Conservation (phyloP, 257 asterid species). For the Solanum etuberosum region DNA sequence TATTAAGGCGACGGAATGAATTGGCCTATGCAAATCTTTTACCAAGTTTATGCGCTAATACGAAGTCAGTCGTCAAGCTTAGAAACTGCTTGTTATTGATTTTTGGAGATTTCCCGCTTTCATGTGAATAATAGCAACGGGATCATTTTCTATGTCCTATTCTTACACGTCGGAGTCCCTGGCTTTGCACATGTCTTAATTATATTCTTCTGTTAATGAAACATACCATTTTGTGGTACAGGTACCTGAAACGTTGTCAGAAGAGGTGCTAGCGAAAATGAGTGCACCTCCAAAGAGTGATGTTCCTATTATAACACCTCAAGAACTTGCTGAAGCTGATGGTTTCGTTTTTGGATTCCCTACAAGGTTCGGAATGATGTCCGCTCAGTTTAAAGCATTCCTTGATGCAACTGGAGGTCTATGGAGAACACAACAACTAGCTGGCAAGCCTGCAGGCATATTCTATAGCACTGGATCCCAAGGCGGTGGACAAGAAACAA, state of each 20-base stretch:
- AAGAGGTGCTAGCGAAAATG: slow-evolving; percentile 66
- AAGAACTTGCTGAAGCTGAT: slow-evolving; percentile 63
- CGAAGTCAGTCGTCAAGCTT: background rate
- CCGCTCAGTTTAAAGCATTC: slow-evolving; percentile 83
- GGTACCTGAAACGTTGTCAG: slow-evolving; percentile 67
- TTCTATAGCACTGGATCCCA: slow-evolving; percentile 86
- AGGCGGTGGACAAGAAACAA: slow-evolving; percentile 84
- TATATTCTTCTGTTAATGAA: background rate
- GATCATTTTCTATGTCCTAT: background rate
- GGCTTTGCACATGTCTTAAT: background rate
- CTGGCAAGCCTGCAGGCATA: slow-evolving; percentile 88
- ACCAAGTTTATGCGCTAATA: background rate
- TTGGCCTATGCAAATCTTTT: background rate
- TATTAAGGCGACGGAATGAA: background rate
- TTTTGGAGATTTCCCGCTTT: background rate
- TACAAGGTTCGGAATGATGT: slow-evolving; percentile 80
- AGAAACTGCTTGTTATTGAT: background rate
- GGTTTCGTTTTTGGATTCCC: slow-evolving; percentile 78
- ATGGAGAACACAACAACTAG: slow-evolving; percentile 78
- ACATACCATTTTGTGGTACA: slow-evolving; percentile 7
- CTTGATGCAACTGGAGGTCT: slow-evolving; percentile 76
- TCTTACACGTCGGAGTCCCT: background rate
- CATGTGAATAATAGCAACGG: background rate
- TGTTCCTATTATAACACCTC: slow-evolving; percentile 42
- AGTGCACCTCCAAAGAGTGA: slow-evolving; percentile 76